Percentiles rank a stretch among this genome's conserved stretches.
Evolutionary conservation across 805 yeast species (phyloP).

Genomic region (Metschnikowia gelsemii): DNA sequence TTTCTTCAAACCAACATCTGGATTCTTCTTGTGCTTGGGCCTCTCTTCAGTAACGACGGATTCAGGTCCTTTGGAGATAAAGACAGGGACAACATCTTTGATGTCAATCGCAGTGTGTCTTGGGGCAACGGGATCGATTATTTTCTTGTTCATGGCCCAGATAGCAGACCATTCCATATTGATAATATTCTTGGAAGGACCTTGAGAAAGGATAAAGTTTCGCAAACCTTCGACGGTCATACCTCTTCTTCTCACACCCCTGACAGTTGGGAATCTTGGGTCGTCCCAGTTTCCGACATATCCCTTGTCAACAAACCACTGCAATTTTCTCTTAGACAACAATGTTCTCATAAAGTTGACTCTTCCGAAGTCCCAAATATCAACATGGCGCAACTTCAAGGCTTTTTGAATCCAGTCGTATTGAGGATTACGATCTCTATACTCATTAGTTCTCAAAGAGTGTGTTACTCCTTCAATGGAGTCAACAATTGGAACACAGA

Average conservation of each 20-base stretch:
- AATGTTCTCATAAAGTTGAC: slow-evolving; percentile 95
- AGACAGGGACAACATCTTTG: slow-evolving; percentile 66
- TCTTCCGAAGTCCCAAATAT: slow-evolving; percentile 97
- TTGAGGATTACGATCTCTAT: slow-evolving; percentile 98
- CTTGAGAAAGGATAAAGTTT: slow-evolving; percentile 91
- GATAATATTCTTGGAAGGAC: slow-evolving; percentile 95
- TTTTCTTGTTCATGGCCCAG: slow-evolving; percentile 97
- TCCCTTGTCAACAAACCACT: slow-evolving; percentile 96
- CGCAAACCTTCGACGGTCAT: slow-evolving; percentile 98
- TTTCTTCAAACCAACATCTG: slow-evolving; percentile 82
- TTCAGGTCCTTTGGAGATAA: slow-evolving; percentile 67
- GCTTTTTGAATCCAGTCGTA: slow-evolving; percentile 93
- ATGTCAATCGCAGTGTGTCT: slow-evolving; percentile 81
- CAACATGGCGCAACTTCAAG: slow-evolving; percentile 82
- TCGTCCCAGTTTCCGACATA: slow-evolving; percentile 96
- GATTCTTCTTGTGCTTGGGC: slow-evolving; percentile 94
- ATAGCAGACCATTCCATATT: slow-evolving; percentile 96
- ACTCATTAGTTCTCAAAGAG: slow-evolving; percentile 96
- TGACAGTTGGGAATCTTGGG: slow-evolving; percentile 98
- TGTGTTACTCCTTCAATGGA: slow-evolving; percentile 96
- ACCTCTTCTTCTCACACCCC: slow-evolving; percentile 99
- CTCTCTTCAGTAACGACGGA: slow-evolving; percentile 63
- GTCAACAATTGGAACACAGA: slow-evolving; percentile 97
- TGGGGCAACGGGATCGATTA: slow-evolving; percentile 96
- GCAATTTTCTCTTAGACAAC: slow-evolving; percentile 94